Percentiles rank a stretch among this genome's conserved stretches.
Conservation (phyloP, 2,329 filamentous ascomycete genomes). For the Ophiostoma tasmaniense region DNA sequence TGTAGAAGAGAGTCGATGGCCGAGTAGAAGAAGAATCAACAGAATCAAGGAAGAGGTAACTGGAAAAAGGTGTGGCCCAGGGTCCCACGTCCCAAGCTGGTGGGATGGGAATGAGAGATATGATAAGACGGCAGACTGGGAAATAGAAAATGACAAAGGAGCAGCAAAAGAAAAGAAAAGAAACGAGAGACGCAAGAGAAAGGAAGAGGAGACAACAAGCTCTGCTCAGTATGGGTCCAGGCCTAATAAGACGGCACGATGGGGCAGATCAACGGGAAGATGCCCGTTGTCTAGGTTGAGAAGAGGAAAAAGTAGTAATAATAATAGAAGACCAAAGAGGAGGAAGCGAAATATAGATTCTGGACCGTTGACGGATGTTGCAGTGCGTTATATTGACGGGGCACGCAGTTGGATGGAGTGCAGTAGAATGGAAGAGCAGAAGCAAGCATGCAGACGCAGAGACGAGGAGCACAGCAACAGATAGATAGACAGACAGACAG, state of each 20-base stretch:
- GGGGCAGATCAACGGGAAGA: neutral
- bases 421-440: neutral
- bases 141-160: neutral
- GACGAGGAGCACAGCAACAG: no score
- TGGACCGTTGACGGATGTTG: neutral
- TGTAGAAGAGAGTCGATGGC: neutral
- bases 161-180: neutral
- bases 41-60: neutral
- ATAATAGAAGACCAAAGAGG: neutral
- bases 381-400: neutral
- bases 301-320: constrained; percentile 1
- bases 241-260: neutral
- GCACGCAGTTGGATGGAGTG: neutral
- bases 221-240: neutral
- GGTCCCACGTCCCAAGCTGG: neutral
- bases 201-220: neutral
- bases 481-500: neutral
- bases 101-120: neutral
- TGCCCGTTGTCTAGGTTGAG: constrained; percentile 5
- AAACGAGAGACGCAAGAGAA: neutral
- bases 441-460: neutral
- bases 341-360: neutral
- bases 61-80: neutral
- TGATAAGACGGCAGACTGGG: neutral
- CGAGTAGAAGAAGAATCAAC: no score